Conservation (phyloP, 441 rosid species). For the Adansonia grandidieri region DNA sequence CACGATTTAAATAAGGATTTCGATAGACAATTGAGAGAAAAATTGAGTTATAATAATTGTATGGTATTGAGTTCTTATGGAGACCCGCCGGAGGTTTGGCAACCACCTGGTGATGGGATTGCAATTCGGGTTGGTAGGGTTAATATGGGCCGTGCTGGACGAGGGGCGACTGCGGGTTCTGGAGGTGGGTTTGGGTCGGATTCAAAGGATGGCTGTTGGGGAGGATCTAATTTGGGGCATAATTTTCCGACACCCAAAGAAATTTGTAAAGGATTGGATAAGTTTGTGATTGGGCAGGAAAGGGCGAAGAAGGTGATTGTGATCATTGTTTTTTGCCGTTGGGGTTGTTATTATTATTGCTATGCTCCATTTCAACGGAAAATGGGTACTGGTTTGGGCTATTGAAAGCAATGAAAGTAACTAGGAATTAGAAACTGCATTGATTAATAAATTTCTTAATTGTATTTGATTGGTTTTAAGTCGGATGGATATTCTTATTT, state of each 20-base stretch:
- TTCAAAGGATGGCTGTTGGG: slow-evolving; percentile 79
- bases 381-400: not conserved
- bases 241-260: slow-evolving; percentile 92
- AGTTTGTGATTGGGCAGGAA: slow-evolving; percentile 94
- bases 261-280: slow-evolving; percentile 84
- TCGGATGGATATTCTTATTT: not conserved
- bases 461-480: slow-evolving; percentile 12
- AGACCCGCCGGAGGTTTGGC: slow-evolving; percentile 99
- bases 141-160: slow-evolving; percentile 47
- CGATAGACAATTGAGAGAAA: slow-evolving; percentile 39
- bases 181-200: slow-evolving; percentile 55
- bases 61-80: slow-evolving; percentile 59
- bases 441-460: not conserved
- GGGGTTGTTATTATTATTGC: not conserved
- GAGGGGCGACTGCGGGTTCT: slow-evolving; percentile 44
- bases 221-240: slow-evolving; percentile 85
- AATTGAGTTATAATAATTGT: slow-evolving; percentile 29
- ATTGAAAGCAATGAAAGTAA: not conserved
- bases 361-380: not conserved
- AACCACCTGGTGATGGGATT: slow-evolving; percentile 90
- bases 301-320: slow-evolving; percentile 83
- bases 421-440: not conserved
- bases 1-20: slow-evolving; percentile 32
- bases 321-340: not conserved
- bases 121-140: slow-evolving; percentile 52